A percentile compares a stretch with the other conserved stretches of the same genome.
These are phyloP conservation scores for Pezicula carpinea DNA, from an alignment of 2,329 filamentous ascomycete genomes.

Conservation along the genomic window DNA sequence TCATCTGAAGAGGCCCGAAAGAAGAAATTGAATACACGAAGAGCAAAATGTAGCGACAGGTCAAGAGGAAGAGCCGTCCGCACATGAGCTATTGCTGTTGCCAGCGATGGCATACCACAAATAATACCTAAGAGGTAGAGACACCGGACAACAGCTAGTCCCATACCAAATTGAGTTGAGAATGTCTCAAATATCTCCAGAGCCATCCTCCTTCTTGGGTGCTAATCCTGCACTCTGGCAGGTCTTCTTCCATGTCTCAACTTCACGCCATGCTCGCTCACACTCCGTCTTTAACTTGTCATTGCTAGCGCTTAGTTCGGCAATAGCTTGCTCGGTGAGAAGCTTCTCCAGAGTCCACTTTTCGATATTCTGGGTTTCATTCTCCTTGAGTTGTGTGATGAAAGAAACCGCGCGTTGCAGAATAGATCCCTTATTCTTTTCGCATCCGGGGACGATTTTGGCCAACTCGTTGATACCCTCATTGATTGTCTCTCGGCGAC, in stretches of 20 bases:
- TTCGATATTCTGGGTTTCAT: conserved; percentile 89
- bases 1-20: not conserved
- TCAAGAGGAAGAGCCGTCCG: too few species aligned
- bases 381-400: conserved; percentile 91
- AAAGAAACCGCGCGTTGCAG: conserved; percentile 89
- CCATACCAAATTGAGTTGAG: too few species aligned
- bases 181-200: conserved; percentile 18
- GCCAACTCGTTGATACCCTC: conserved; percentile 97
- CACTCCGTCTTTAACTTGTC: conserved; percentile 82
- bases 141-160: not conserved
- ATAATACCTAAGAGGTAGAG: not conserved
- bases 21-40: not conserved
- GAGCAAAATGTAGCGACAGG: too few species aligned
- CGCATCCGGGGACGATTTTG: conserved; percentile 94
- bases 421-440: conserved; percentile 99
- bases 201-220: conserved; percentile 37
- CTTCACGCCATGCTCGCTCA: conserved; percentile 71
- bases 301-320: conserved; percentile 80
- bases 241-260: conserved; percentile 73
- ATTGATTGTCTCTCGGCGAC: conserved; percentile 95
- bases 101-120: not conserved
- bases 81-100: too few species aligned
- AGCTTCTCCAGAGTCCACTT: conserved; percentile 92
- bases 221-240: conserved; percentile 56
- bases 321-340: conserved; percentile 81